Evolutionary conservation across 169 alveolate species (phyloP).

Genomic region (Eimeria nieschulzi): DNA sequence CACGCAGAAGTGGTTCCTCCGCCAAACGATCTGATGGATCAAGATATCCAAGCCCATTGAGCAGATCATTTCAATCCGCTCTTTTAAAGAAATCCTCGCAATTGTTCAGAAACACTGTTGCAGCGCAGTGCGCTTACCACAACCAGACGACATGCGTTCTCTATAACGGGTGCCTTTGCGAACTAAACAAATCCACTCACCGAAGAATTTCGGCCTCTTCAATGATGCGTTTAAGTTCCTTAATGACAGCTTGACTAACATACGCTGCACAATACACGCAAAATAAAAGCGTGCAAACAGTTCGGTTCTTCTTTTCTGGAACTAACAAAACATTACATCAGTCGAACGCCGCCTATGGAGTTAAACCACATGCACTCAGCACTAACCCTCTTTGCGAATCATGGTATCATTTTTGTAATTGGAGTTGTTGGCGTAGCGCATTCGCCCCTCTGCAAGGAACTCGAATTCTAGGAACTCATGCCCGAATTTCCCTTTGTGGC

Average conservation of each 20-base stretch:
- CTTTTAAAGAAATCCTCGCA: too few relatives aligned
- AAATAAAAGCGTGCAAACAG: neutral
- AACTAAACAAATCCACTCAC: neutral
- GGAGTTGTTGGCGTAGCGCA: slow-evolving; percentile 97
- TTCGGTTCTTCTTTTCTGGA: too few relatives aligned
- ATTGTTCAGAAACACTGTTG: too few relatives aligned
- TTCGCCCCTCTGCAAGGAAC: slow-evolving; percentile 92
- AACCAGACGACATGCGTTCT: too few relatives aligned
- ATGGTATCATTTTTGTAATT: slow-evolving; percentile 93
- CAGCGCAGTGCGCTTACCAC: too few relatives aligned
- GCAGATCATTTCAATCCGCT: too few relatives aligned
- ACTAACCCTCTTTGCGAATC: slow-evolving; percentile 95
- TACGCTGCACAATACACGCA: slow-evolving; percentile 65
- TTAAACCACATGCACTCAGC: neutral
- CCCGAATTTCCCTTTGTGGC: slow-evolving; percentile 96
- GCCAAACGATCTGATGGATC: too few relatives aligned
- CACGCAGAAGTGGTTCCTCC: too few relatives aligned
- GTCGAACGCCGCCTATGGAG: neutral
- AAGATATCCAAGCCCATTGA: too few relatives aligned
- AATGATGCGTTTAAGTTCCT: slow-evolving; percentile 74
- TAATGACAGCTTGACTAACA: slow-evolving; percentile 81
- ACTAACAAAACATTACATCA: too few relatives aligned
- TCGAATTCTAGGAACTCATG: slow-evolving; percentile 99
- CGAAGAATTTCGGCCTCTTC: slow-evolving; percentile 76
- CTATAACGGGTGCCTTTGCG: too few relatives aligned